phyloP scores from a whole-genome alignment of 441 rosid genomes.

The Breynia disticha region DNA sequence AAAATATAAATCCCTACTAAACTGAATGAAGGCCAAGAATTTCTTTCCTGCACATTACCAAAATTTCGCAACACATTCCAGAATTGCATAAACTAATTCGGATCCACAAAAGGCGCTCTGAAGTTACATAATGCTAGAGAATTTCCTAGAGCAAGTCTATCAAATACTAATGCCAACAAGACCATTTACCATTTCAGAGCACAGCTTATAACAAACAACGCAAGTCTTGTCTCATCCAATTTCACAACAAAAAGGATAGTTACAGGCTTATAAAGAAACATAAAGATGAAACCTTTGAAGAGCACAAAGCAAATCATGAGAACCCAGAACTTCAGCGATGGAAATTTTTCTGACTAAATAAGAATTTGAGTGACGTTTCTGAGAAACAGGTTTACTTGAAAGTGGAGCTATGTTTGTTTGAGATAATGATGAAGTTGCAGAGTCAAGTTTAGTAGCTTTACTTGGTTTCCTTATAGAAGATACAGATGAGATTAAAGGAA shows the following conservation, averaged over 20 bases:
- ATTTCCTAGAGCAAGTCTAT: neutral
- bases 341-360: conserved; percentile 59
- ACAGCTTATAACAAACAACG: too few relatives aligned
- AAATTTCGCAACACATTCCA: too few relatives aligned
- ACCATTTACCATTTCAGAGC: neutral
- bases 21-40: too few relatives aligned
- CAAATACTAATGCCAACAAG: neutral
- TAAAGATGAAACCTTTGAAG: conserved; percentile 39
- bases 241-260: neutral
- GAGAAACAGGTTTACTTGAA: conserved; percentile 4
- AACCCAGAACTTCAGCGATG: conserved; percentile 41
- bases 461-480: conserved; percentile 8
- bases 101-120: too few relatives aligned
- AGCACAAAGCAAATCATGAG: conserved; percentile 43
- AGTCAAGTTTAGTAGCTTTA: conserved; percentile 5
- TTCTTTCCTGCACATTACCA: too few relatives aligned
- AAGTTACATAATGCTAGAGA: too few relatives aligned
- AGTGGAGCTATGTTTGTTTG: conserved; percentile 1
- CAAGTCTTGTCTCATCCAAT: neutral
- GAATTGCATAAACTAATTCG: too few relatives aligned
- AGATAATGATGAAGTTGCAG: conserved; percentile 2
- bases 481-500: conserved; percentile 20
- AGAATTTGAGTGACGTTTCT: conserved; percentile 37
- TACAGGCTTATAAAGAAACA: neutral
- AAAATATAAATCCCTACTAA: too few relatives aligned